Percentiles rank a stretch among this genome's conserved stretches.
Evolutionary conservation across 257 asterid species (phyloP).

Genomic region (Plectranthus barbatus): DNA sequence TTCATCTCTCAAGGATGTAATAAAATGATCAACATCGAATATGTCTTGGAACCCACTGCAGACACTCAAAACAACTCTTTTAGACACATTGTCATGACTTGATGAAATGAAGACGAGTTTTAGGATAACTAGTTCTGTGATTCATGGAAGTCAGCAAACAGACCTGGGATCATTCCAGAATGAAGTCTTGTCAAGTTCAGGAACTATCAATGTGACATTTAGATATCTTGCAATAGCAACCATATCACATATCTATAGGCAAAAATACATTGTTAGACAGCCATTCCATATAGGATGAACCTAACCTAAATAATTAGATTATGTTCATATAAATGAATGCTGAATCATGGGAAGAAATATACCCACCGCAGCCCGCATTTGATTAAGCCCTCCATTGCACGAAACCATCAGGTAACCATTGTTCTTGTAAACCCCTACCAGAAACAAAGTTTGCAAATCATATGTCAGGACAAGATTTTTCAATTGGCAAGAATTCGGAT

Average conservation of each 20-base stretch:
- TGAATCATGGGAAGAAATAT: slow-evolving; percentile 1
- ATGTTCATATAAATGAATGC: not conserved
- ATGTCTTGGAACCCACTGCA: slow-evolving; percentile 92
- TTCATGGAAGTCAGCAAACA: not conserved
- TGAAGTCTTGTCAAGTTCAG: slow-evolving; percentile 95
- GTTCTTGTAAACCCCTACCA: slow-evolving; percentile 84
- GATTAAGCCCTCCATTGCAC: no score
- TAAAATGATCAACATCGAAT: slow-evolving; percentile 88
- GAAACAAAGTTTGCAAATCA: slow-evolving; percentile 13
- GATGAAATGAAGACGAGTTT: not conserved
- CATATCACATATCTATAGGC: slow-evolving; percentile 88
- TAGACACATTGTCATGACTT: slow-evolving; percentile 1
- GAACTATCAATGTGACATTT: slow-evolving; percentile 86
- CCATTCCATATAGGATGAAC: not conserved
- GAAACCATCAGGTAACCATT: slow-evolving; percentile 96
- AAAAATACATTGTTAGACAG: slow-evolving; percentile 1
- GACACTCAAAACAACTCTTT: slow-evolving; percentile 6
- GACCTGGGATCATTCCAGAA: slow-evolving; percentile 99
- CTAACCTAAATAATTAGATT: not conserved
- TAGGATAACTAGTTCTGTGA: not conserved
- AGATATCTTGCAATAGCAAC: slow-evolving; percentile 91
- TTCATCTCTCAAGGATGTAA: slow-evolving; percentile 88
- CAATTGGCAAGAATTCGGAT: not conserved
- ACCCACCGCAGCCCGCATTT: slow-evolving; percentile 95
- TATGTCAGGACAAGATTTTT: not conserved